Conservation (phyloP, 495 filamentous ascomycete species). For the Xylaria sp. region DNA sequence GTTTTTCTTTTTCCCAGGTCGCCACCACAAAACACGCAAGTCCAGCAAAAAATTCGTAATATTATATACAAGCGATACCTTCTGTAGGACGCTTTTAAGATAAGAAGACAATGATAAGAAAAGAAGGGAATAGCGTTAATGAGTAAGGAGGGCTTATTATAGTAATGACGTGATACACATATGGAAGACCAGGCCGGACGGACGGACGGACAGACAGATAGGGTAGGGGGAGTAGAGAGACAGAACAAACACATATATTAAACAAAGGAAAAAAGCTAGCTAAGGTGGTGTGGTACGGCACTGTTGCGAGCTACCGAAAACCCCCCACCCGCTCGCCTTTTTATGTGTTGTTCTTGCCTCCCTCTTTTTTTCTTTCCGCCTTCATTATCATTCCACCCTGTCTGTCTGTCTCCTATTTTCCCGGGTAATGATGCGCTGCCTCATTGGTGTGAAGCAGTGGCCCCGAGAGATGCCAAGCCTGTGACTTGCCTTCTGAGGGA, state of each 20-base stretch:
- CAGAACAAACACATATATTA: constrained; percentile 24
- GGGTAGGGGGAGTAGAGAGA: neutral
- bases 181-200: neutral
- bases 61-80: constrained; percentile 12
- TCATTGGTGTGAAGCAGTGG: neutral
- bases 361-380: constrained; percentile 13
- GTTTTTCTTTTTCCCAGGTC: neutral
- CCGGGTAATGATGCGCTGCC: neutral
- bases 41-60: neutral
- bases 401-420: neutral
- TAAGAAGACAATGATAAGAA: constrained; percentile 9
- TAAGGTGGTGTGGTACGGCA: constrained; percentile 21
- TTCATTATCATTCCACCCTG: neutral
- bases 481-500: constrained; percentile 16
- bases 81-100: neutral
- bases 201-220: too few relatives aligned
- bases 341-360: constrained; percentile 23
- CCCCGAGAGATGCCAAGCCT: constrained; percentile 15
- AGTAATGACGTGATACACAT: neutral
- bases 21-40: neutral
- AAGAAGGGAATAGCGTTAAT: neutral
- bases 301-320: constrained; percentile 26
- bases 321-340: constrained; percentile 28
- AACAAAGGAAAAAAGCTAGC: constrained; percentile 10
- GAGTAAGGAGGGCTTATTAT: constrained; percentile 1